A percentile compares a stretch with the other conserved stretches of the same genome.
Conservation (phyloP, 441 rosid species). For the Kokia cookei region DNA sequence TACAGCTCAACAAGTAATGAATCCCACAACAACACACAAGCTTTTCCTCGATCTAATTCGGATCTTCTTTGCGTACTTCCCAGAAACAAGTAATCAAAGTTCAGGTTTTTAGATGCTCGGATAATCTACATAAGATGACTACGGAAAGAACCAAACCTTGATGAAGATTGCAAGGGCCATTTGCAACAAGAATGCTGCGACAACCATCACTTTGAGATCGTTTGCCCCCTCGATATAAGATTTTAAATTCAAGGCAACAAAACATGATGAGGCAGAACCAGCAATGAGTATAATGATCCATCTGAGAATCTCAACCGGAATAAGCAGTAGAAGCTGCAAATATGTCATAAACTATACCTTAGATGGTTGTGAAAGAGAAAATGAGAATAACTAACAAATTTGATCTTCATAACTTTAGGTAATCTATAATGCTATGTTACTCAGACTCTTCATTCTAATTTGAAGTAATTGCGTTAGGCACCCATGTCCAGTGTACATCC, state of each 20-base stretch:
- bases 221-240: constrained; percentile 36
- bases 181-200: constrained; percentile 74
- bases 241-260: constrained; percentile 70
- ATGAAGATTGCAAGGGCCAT: constrained; percentile 79
- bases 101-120: neutral
- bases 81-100: neutral
- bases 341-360: neutral
- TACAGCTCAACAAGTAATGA: neutral
- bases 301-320: constrained; percentile 72
- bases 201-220: constrained; percentile 45
- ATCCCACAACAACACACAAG: neutral
- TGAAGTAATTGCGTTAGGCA: neutral
- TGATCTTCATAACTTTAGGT: neutral
- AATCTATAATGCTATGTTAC: neutral
- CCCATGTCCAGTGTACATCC: neutral
- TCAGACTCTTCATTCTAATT: neutral
- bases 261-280: constrained; percentile 66
- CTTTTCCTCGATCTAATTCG: neutral
- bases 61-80: constrained; percentile 3
- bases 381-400: neutral
- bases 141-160: constrained; percentile 94
- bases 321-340: constrained; percentile 70
- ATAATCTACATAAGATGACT: neutral
- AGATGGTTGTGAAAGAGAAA: neutral
- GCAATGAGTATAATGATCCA: constrained; percentile 78